A percentile compares a stretch with the other conserved stretches of the same genome.
These are phyloP conservation scores for Annona cherimola DNA, from an alignment of 164 flowering plant genomes.

Conservation along the genomic window DNA sequence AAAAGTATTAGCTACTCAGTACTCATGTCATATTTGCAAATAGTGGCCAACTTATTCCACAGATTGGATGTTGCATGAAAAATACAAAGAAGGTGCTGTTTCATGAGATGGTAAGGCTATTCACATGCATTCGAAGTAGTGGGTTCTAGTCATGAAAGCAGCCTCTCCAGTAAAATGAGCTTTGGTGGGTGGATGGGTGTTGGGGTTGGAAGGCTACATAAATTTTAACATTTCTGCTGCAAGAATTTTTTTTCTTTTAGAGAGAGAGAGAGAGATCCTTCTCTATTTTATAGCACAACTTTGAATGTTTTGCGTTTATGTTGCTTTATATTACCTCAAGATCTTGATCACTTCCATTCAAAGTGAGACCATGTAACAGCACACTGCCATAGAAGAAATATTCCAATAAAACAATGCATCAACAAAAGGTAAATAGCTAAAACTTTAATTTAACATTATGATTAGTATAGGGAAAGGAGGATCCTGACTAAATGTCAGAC, in stretches of 20 bases:
- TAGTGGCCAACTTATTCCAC: no score
- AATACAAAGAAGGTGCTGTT: no score
- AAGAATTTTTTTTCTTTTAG: no score
- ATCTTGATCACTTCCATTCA: conserved; percentile 67
- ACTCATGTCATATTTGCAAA: no score
- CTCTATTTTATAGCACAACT: background rate
- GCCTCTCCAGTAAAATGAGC: no score
- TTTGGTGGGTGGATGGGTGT: no score
- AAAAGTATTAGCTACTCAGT: no score
- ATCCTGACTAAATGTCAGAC: background rate
- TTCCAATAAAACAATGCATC: conserved; percentile 2
- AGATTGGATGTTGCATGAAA: no score
- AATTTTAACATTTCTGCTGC: no score
- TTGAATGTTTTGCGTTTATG: background rate
- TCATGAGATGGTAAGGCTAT: background rate
- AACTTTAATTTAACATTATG: background rate
- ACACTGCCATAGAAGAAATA: conserved; percentile 47
- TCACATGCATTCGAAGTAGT: background rate
- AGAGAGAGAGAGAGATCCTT: no score
- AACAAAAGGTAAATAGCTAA: background rate
- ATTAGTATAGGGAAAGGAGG: background rate
- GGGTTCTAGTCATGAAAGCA: no score
- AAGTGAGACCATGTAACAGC: conserved; percentile 75
- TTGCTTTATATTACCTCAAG: conserved; percentile 61
- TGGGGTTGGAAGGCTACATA: no score